These are phyloP conservation scores for Forsythia suspensa DNA, from an alignment of 257 asterid genomes.

Conservation along the genomic window DNA sequence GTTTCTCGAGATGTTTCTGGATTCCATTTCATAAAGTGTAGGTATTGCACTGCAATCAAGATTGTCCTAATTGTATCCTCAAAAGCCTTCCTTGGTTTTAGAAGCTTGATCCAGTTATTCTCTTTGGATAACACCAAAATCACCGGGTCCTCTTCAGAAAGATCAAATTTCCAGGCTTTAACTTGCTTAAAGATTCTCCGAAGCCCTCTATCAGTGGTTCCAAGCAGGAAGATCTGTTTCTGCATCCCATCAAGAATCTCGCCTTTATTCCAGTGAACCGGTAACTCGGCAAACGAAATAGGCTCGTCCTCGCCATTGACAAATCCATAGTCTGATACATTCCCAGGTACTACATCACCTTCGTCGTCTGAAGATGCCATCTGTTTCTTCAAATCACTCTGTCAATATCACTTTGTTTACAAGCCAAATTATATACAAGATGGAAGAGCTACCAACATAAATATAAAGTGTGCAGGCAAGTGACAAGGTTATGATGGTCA, in stretches of 20 bases:
- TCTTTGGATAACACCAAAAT: conserved; percentile 46
- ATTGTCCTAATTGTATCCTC: conserved; percentile 37
- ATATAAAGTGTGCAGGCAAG: not conserved
- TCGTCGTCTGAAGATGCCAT: conserved; percentile 74
- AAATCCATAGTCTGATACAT: conserved; percentile 43
- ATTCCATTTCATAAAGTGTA: conserved; percentile 53
- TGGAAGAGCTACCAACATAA: not conserved
- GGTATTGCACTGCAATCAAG: conserved; percentile 48
- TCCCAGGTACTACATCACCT: conserved; percentile 54
- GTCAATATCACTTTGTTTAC: not conserved
- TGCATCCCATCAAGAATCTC: conserved; percentile 21
- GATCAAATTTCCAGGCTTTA: conserved; percentile 63
- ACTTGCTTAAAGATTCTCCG: conserved; percentile 42
- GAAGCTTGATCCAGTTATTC: conserved; percentile 58
- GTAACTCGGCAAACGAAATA: conserved; percentile 50
- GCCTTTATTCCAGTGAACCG: conserved; percentile 44
- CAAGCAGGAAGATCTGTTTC: conserved; percentile 38
- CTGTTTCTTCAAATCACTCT: not conserved
- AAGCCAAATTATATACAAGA: not conserved
- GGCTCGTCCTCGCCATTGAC: conserved; percentile 31
- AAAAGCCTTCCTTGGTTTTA: conserved; percentile 49
- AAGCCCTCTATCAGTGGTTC: conserved; percentile 43
- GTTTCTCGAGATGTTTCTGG: conserved; percentile 34
- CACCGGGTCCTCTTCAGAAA: conserved; percentile 49
- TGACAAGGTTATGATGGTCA: not conserved